Base-by-base conservation (phyloP, 2,329 filamentous ascomycete species). In the Hymenotorrendiella dingleyae region DNA sequence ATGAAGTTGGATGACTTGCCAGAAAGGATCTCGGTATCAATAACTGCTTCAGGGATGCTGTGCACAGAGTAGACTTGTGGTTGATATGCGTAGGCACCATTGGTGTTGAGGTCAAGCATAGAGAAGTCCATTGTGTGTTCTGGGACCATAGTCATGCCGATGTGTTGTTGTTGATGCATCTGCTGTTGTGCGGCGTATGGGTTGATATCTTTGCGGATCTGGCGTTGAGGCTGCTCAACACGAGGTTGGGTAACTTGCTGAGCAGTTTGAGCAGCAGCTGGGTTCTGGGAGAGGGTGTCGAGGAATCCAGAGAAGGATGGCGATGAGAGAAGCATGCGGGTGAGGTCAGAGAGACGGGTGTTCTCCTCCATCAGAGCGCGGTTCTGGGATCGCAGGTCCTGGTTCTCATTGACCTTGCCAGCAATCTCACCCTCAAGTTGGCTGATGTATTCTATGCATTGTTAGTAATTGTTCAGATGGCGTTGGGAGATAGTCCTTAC, bases 341-440 rank as follows among this genome's bases (percentile, higher is more conserved):
- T 86, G 14, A 91, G 70, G 53, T 88, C 83, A 7, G 77, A 79
- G 40, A 91, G 70, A 36, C 86, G 86, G 60, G 82, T 82, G 67
- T 94, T 94, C 72, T 95, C 89, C 35, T 94, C 86, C 54, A 80
- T 70, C 14, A 98, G 75, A 27, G 84, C 81, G 36, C 80, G 78
- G 71, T 96, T 97, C 66, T 94, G 82, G 26, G 75, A 68, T 49
- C 86, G 84, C 24, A 96, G 76, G 34, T 89, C 84, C 51, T 83
- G 84, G 54, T 84, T 83, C 70, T 97, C 91, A 52, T 82, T 85
- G 29, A 84, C 81, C 69, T 93, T 94, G 59, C 72, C 73, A 42
- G 87, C 84, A 55, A 96, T 84, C 64, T 97, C 91, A 49, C 78
- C 74, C 71, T 98, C 93, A 12, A 98, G 84, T 66, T 97, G 90